Evolutionary conservation across 129 eudicot species (phyloP), one percentile per base, ranked within the genome.

Genomic region (Tanacetum coccineum): DNA sequence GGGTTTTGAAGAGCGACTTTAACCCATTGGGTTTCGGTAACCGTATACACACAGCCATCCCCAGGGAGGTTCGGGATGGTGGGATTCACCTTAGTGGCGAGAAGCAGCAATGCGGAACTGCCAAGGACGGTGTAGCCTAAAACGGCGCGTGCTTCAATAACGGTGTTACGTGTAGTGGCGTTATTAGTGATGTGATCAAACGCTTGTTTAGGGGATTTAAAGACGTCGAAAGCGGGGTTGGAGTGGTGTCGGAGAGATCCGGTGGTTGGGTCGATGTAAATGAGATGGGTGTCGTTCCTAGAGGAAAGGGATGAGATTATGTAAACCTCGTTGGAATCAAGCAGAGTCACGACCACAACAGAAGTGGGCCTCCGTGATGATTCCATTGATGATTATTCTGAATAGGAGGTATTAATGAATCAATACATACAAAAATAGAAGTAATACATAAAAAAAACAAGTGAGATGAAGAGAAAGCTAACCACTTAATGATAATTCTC

Each of bases 41-140:
- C 88, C 14, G 99, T 89, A 74, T 62, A 87, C 18, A 94, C 82
- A 79, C 90, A 76, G 22, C 97, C 96, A 39, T 88, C 97, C 48
- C 95, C 98, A n/a, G 96, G 99, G 46, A 94, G 77, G 74, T 70
- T 79, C 2, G 96, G 95, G 67, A 94, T 76, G 69, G 84, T 87
- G 57, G 91, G 70, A 75, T 72, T 74, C 77, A 94, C 62, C 90
- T 74, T 94, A 19, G 97, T 94, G 20, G 97, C 99, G 51, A 94
- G 86, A 46, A 94, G 93, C 47, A 94, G 80, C 76, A 93, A 70
- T 0, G 84, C 89, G 11, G 32, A 76, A 74, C 87, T 82, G 36
- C 98, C 98, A 22, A 93, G 85, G 40, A 86, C 83, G 25, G 95
- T 90, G 66, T 93, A 93, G 52, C 99, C 99, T 69, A 94, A 78